Conservation (phyloP, 495 filamentous ascomycete species). For the Daldinia childiae region DNA sequence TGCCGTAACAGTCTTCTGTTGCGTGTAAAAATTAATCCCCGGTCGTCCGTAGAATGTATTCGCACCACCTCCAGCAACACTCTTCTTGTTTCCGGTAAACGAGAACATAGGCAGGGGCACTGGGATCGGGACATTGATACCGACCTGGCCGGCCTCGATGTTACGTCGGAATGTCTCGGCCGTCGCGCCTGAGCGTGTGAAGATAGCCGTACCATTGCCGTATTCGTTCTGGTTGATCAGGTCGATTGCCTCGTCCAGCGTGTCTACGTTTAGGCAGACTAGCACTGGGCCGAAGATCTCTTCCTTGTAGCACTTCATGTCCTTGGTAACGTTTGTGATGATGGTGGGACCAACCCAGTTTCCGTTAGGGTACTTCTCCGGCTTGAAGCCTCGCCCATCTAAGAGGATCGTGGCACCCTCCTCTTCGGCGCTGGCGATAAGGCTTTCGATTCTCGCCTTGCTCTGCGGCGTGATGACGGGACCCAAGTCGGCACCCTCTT, state of each 20-base stretch:
- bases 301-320: conserved; percentile 94
- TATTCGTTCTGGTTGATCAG: conserved; percentile 73
- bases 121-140: conserved; percentile 83
- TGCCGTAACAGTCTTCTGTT: conserved; percentile 96
- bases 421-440: conserved; percentile 88
- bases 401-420: conserved; percentile 95
- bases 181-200: conserved; percentile 68
- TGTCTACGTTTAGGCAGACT: conserved; percentile 83
- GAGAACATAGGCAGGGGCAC: conserved; percentile 96
- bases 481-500: conserved; percentile 92
- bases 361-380: conserved; percentile 92
- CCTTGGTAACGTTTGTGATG: conserved; percentile 88
- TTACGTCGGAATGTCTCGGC: conserved; percentile 68
- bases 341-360: conserved; percentile 97
- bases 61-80: conserved; percentile 89
- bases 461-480: conserved; percentile 95
- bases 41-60: conserved; percentile 96
- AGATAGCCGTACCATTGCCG: conserved; percentile 73
- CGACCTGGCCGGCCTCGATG: conserved; percentile 81
- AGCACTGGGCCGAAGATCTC: conserved; percentile 98
- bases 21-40: conserved; percentile 93
- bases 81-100: conserved; percentile 98
- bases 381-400: conserved; percentile 90
- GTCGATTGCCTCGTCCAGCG: conserved; percentile 79
- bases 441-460: conserved; percentile 85